Evolutionary conservation across 2,329 filamentous ascomycete species (phyloP).

Genomic region (Periglandula ipomoeae): DNA sequence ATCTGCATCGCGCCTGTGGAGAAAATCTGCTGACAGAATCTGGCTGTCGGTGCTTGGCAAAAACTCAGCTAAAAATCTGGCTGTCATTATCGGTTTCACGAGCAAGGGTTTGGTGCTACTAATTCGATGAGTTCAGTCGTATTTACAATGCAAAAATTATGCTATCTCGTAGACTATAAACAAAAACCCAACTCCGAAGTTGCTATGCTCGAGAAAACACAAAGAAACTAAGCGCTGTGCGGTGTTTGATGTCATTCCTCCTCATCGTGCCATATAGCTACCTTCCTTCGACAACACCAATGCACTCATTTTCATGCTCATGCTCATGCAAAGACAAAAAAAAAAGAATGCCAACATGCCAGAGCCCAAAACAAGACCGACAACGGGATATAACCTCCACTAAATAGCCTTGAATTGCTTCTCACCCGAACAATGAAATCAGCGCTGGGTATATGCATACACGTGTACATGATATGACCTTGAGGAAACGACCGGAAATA

Average conservation of each 20-base stretch:
- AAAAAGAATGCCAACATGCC: not conserved
- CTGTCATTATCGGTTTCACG: too few species aligned
- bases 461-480: not conserved
- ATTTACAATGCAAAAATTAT: not conserved
- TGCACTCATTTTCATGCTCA: not conserved
- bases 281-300: not conserved
- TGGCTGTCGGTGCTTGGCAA: too few species aligned
- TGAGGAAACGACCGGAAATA: not conserved
- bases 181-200: too few species aligned
- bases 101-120: too few species aligned
- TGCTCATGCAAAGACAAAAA: not conserved
- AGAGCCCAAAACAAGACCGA: not conserved
- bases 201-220: not conserved
- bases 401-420: not conserved
- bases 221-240: not conserved
- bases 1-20: too few species aligned
- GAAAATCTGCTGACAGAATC: too few species aligned
- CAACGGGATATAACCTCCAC: not conserved
- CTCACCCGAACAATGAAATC: not conserved
- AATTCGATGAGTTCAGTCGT: too few species aligned
- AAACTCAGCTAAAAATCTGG: too few species aligned
- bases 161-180: not conserved
- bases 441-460: not conserved
- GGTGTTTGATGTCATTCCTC: too few species aligned
- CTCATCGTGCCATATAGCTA: not conserved